Evolutionary conservation across 257 asterid species (phyloP).

Genomic region (Mentha longifolia): DNA sequence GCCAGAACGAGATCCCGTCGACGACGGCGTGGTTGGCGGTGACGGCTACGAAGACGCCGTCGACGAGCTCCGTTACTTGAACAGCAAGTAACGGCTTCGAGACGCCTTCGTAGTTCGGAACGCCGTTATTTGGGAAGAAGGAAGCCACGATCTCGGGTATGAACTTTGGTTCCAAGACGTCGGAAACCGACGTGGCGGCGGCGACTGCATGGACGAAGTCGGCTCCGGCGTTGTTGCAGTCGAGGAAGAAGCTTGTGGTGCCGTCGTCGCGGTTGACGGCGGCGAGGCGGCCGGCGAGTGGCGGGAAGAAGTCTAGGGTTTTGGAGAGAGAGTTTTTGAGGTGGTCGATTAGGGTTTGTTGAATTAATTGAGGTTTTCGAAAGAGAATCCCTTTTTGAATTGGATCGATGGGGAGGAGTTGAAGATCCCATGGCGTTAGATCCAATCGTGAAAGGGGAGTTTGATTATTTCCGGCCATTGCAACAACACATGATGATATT

Average conservation of each 20-base stretch:
- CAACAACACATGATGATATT: slow-evolving; percentile 15
- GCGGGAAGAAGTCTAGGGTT: slow-evolving; percentile 54
- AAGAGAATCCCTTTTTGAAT: slow-evolving; percentile 34
- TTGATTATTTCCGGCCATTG: neutral
- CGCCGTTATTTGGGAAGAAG: slow-evolving; percentile 30
- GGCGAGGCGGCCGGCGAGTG: slow-evolving; percentile 59
- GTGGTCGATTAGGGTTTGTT: slow-evolving; percentile 29
- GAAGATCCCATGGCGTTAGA: slow-evolving; percentile 39
- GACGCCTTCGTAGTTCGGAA: slow-evolving; percentile 24
- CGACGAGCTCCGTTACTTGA: slow-evolving; percentile 45
- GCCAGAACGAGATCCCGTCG: slow-evolving; percentile 53
- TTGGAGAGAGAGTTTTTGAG: slow-evolving; percentile 54
- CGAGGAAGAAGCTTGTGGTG: slow-evolving; percentile 33
- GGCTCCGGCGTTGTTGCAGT: slow-evolving; percentile 46
- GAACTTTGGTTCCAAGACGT: slow-evolving; percentile 23
- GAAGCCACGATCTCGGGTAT: slow-evolving; percentile 36
- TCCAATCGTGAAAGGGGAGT: slow-evolving; percentile 17
- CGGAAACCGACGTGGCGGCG: slow-evolving; percentile 12
- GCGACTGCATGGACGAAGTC: slow-evolving; percentile 38
- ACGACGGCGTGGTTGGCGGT: slow-evolving; percentile 40
- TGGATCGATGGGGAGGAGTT: neutral
- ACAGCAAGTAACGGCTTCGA: slow-evolving; percentile 44
- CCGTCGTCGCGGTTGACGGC: slow-evolving; percentile 24
- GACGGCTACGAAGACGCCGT: slow-evolving; percentile 49
- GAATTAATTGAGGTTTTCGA: slow-evolving; percentile 8